A percentile compares a stretch with the other conserved stretches of the same genome.
phyloP scores from a whole-genome alignment of 371 early-diverging fungal species.

The Rhizopus stolonifer region DNA sequence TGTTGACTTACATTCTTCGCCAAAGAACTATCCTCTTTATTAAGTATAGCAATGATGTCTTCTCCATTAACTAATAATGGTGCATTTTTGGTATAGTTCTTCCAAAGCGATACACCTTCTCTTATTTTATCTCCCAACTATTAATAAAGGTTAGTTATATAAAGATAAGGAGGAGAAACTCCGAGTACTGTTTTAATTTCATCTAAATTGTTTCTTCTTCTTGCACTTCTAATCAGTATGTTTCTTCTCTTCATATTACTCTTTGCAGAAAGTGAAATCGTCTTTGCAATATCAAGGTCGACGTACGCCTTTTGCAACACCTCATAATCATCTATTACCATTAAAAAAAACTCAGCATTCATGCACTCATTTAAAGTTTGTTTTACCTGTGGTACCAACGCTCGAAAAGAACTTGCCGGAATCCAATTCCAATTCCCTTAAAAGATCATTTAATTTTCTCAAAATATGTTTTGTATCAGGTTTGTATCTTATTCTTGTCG shows the following conservation, averaged over 20 bases:
- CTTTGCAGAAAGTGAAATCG: constrained; percentile 45
- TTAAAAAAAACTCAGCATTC: background rate
- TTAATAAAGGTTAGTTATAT: background rate
- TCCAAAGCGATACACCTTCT: constrained; percentile 31
- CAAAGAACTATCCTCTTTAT: constrained; percentile 29
- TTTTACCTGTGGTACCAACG: constrained; percentile 42
- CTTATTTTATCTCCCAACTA: constrained; percentile 33
- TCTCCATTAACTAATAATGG: constrained; percentile 30
- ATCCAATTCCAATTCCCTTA: constrained; percentile 43
- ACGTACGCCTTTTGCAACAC: constrained; percentile 48
- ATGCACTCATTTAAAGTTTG: background rate
- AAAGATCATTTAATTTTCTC: constrained; percentile 40
- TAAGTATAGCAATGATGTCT: constrained; percentile 27
- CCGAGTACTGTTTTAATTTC: constrained; percentile 25
- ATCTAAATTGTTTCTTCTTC: constrained; percentile 28
- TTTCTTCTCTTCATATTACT: constrained; percentile 44
- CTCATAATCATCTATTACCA: constrained; percentile 39
- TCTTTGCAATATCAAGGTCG: constrained; percentile 50
- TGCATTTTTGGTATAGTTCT: constrained; percentile 23
- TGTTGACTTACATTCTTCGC: constrained; percentile 24
- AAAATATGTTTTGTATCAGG: constrained; percentile 50
- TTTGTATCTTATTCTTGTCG: constrained; percentile 42
- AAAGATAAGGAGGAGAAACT: background rate
- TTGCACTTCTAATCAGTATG: constrained; percentile 25
- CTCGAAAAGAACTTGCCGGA: constrained; percentile 44